A percentile compares a stretch with the other conserved stretches of the same genome.
Evolutionary conservation across 2,329 filamentous ascomycete genomes (phyloP).

Genomic region (Pseudogymnoascus sp.): DNA sequence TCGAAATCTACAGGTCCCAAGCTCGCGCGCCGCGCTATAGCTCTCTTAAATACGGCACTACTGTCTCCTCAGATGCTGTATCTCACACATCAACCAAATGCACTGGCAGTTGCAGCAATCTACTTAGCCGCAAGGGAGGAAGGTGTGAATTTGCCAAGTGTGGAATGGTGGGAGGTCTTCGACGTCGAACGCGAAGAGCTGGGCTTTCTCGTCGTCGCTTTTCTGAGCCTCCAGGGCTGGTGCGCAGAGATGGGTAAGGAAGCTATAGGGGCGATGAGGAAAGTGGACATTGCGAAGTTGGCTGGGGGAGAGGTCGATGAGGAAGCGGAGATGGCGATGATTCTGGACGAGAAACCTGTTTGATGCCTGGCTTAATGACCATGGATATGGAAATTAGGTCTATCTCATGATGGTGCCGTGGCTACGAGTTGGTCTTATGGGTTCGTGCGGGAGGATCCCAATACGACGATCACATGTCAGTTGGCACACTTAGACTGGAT

Average conservation of each 20-base stretch:
- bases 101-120: conserved; percentile 79
- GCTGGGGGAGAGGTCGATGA: not conserved
- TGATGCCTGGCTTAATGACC: not conserved
- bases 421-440: not conserved
- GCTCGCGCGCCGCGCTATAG: conserved; percentile 60
- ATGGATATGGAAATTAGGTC: conserved; percentile 1
- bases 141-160: conserved; percentile 70
- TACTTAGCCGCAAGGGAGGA: conserved; percentile 81
- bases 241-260: conserved; percentile 1
- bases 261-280: not conserved
- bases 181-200: conserved; percentile 92
- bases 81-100: conserved; percentile 82
- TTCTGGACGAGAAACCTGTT: conserved; percentile 3
- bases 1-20: conserved; percentile 34
- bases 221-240: conserved; percentile 69
- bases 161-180: conserved; percentile 97
- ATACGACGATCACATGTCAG: not conserved
- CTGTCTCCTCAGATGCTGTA: conserved; percentile 85
- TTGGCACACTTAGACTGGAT: no score
- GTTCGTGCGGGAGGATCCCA: not conserved
- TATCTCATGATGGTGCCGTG: not conserved
- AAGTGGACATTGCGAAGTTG: not conserved
- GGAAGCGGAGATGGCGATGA: not conserved
- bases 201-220: conserved; percentile 81
- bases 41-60: conserved; percentile 79